These are phyloP conservation scores for Hymenoscyphus linearis DNA, from an alignment of 2,329 filamentous ascomycete genomes.

Conservation along the genomic window DNA sequence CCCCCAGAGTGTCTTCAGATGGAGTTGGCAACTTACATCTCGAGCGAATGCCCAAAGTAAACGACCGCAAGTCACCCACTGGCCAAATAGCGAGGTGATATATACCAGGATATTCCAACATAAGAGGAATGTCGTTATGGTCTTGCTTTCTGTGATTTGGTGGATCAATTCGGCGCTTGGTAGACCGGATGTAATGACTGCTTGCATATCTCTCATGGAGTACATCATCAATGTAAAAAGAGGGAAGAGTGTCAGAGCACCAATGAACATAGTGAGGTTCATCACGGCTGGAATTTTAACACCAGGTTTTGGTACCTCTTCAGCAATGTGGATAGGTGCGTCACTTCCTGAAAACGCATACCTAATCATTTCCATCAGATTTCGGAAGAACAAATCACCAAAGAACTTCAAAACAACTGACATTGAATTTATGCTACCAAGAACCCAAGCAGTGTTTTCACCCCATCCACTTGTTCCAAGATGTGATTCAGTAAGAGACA, in stretches of 20 bases:
- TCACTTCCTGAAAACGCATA: conserved; percentile 9
- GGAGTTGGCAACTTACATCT: not conserved
- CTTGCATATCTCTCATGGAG: conserved; percentile 61
- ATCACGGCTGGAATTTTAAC: conserved; percentile 65
- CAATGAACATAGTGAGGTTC: conserved; percentile 59
- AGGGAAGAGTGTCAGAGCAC: conserved; percentile 56
- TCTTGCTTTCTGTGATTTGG: conserved; percentile 31
- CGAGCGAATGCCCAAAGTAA: conserved; percentile 3
- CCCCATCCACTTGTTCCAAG: conserved; percentile 10
- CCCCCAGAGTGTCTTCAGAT: not conserved
- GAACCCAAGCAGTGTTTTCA: conserved; percentile 8
- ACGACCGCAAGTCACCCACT: conserved; percentile 2
- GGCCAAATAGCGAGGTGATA: not conserved
- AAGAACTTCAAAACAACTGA: not conserved
- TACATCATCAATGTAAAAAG: conserved; percentile 71
- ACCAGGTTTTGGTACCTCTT: conserved; percentile 62
- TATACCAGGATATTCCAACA: conserved; percentile 1
- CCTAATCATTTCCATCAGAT: not conserved
- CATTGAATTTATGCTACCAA: conserved; percentile 10
- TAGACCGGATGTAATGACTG: conserved; percentile 60
- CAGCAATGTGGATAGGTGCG: conserved; percentile 43
- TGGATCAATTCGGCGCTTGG: conserved; percentile 72
- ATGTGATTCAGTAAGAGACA: conserved; percentile 5
- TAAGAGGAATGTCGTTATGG: not conserved
- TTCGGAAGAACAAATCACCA: not conserved